A percentile compares a stretch with the other conserved stretches of the same genome.
Conservation (phyloP, 23 red algal genomes). For the Gracilaria caudata region DNA sequence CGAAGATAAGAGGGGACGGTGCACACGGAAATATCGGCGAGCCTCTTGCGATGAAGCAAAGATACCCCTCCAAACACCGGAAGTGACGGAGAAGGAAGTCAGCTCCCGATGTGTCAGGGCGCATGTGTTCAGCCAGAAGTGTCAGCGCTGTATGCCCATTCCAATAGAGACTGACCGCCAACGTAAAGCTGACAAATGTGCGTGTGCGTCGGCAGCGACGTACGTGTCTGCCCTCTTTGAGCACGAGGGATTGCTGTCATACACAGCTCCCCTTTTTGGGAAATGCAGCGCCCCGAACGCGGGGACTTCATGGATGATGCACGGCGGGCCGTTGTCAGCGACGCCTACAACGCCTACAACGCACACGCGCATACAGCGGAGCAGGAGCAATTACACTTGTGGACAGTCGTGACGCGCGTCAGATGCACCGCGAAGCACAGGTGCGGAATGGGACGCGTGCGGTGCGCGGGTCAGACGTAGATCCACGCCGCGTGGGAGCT, state of each 20-base stretch:
- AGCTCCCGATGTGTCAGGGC: not conserved
- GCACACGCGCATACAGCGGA: not conserved
- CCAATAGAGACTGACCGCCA: not conserved
- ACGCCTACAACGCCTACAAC: not conserved
- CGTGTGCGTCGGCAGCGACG: not conserved
- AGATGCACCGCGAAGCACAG: not conserved
- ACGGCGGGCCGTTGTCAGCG: not conserved
- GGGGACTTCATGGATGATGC: too few relatives aligned
- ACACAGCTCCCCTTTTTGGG: not conserved
- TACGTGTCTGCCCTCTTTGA: too few relatives aligned
- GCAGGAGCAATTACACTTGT: not conserved
- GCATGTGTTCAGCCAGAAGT: not conserved
- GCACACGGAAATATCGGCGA: slow-evolving; percentile 33
- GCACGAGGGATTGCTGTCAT: too few relatives aligned
- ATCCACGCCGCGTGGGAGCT: not conserved
- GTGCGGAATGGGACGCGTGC: slow-evolving; percentile 16
- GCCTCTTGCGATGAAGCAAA: not conserved
- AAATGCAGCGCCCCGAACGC: not conserved
- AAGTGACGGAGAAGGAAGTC: too few relatives aligned
- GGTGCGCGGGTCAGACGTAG: not conserved
- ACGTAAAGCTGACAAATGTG: not conserved
- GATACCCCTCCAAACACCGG: too few relatives aligned
- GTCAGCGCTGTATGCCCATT: not conserved
- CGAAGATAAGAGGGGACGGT: slow-evolving; percentile 28
- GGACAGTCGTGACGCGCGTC: not conserved